Base-by-base conservation (phyloP, 306 rosid species). In the Fragaria vesca region DNA sequence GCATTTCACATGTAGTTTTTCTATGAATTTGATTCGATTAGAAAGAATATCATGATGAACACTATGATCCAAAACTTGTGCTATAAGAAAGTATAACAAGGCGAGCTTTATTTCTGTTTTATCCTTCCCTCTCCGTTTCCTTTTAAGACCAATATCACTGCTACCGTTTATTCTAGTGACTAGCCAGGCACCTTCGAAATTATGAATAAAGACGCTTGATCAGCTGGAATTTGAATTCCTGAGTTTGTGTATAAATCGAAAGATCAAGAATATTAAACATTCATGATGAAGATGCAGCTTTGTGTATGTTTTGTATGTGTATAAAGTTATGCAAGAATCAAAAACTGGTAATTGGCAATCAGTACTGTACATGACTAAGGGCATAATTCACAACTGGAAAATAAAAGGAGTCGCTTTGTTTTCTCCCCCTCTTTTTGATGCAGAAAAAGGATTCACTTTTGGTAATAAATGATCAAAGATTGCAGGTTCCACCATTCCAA, bases 291-390 rank as follows among this genome's bases (percentile, higher is more conserved):
- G 55, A 58, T 74, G 11, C 28, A 58, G 69, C 77, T 74, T 58
- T 74, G 5, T 74, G 55, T 16, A 20, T 74, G 55, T 17, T 38
- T 58, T 58, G 58, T 21, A 42, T 43, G 77, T 40, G 69, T 42
- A 58, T 58, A 74, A 74, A 58, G 69, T 74, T 74, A 42, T 60
- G 48, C 54, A 58, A 26, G 28, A 74, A 58, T 74, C 69, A 42
- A 55, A 32, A 55, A 21, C 77, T 54, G 51, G 15, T 55, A 16
- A 42, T 73, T 52, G 40, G 67, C 55, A 73, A 73, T 73, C 66
- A 54, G 51, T 73, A 54, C 67, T 73, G 13, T 3, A 32, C 67
- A 73, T 73, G 48, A 73, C 67, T 21, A 36, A 73, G 15, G 30
- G 77, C 47, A 55, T 55, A 21, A 54, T 73, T 55, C 67, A 73